Base-by-base conservation (phyloP, 805 yeast genomes). In the Torulaspora gathmanii region DNA sequence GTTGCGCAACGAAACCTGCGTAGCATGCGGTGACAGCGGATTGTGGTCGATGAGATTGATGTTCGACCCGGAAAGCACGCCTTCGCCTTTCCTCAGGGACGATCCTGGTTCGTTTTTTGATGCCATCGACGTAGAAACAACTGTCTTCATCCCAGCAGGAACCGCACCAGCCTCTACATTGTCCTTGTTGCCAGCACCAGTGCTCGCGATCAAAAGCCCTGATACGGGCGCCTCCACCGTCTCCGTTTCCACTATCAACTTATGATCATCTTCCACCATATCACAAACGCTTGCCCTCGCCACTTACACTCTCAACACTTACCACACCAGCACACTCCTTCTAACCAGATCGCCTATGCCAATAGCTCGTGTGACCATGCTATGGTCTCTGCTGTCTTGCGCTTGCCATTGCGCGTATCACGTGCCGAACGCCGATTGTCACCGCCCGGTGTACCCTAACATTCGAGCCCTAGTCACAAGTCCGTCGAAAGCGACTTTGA, bases 201-300 rank as follows among this genome's bases (percentile, higher is more conserved):
- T 30, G 37, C 45, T 42, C 31, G 51, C 45, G 12, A 45, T 42
- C 25, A 47, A 31, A 20, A 47, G 38, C 13, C 51, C 38, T 22
- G 47, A 45, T 2, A 45, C 51, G 2, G 71, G 62, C 1, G 81
- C 73, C 31, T 79, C 74, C 13, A 80, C 82, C 0, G 82, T 78
- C 54, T 80, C 85, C 0, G 82, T 77, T 53, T 79, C 85, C 25
- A 80, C 85, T 23, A 76, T 75, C 71, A 77, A 71, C 17, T 66
- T 59, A 39, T 65, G 64, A 19, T 57, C 53, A 44, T 58, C 64
- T 34, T 55, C 60, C 19, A 47, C 49, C 55, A 50, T 53, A 49
- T 28, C 42, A 11, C 33, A 31, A 22, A 26, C 9, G 16, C 25
- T 17, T 26, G 10, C 27, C n/a, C 33, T 20, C 15, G 31, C 12